phyloP scores from a whole-genome alignment of 2,329 filamentous ascomycete species.

The Phaeophleospora eucalypticola region DNA sequence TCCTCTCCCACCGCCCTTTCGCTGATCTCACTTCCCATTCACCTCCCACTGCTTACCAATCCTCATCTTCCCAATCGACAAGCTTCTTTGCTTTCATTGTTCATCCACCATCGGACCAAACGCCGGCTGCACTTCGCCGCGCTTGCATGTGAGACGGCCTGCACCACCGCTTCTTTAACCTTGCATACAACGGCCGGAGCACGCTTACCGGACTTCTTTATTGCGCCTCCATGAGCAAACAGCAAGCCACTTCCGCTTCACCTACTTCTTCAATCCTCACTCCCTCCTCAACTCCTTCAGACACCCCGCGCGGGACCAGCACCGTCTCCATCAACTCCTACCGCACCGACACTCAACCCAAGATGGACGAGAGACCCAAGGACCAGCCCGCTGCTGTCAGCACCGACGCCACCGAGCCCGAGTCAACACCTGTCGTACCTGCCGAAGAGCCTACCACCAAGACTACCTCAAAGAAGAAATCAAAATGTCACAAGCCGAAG shows the following conservation, averaged over 20 bases:
- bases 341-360: slow-evolving; percentile 17
- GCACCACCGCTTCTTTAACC: neutral
- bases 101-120: neutral
- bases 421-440: slow-evolving; percentile 5
- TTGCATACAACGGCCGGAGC: neutral
- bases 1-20: neutral
- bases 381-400: slow-evolving; percentile 18
- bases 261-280: slow-evolving; percentile 20
- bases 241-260: slow-evolving; percentile 14
- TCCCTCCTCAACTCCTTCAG: slow-evolving; percentile 26
- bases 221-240: slow-evolving; percentile 45
- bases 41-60: neutral
- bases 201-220: slow-evolving; percentile 33
- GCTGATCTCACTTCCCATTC: neutral
- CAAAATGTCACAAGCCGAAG: slow-evolving; percentile 22
- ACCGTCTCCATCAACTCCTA: slow-evolving; percentile 14
- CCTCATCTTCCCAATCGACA: neutral
- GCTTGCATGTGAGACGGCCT: slow-evolving; percentile 7
- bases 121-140: neutral
- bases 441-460: slow-evolving; percentile 13
- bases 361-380: slow-evolving; percentile 26
- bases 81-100: too few relatives aligned
- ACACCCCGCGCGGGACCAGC: slow-evolving; percentile 16
- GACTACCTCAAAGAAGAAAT: slow-evolving; percentile 19
- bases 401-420: slow-evolving; percentile 13